Base-by-base conservation (phyloP, 768 basidiomycete genomes). In the Pleurotus ostreatus region DNA sequence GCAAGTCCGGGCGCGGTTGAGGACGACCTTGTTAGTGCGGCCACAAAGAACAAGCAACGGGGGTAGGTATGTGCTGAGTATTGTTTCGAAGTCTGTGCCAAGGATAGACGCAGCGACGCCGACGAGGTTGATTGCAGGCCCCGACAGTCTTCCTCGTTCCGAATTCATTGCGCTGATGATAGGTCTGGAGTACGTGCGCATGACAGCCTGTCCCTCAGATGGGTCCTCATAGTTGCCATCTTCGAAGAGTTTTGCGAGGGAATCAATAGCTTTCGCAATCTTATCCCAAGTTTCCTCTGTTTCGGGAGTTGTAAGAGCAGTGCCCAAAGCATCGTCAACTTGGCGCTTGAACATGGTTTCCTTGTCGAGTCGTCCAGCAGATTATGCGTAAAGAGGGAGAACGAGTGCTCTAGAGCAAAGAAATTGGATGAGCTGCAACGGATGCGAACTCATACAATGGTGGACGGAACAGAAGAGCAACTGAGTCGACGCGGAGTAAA, bases 241-340 rank as follows among this genome's bases (percentile, higher is more conserved):
- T 37, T 77, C 75, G 59, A 77, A 81, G 4, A 86, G 66, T 4
- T 69, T 66, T 1, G 74, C 74, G 18, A 92, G 67, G 12, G 72
- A 66, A 18, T 63, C 55, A 49, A 90, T 64, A 3, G 76, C 76
- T 37, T 78, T 73, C 2, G 78, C 68, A 46, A 92, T 88, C 15
- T 68, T 74, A 55, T 91, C 88, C 91, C 91, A 93, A 12, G 82
- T 82, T 25, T 93, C 89, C 66, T 93, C 91, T 2, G 87, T 82
- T 68, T 93, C 91, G 34, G 75, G 64, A 12, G 81, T 72, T 54
- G 71, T 63, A 26, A 79, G 46, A 23, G 67, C 60, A 34, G 72
- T 66, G 56, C 76, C 76, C 18, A 81, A 61, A 39, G 68, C 63
- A 11, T 34, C 30, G 41, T 78, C 77, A 46, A 84, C 61, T 61